Conservation (phyloP, 305 asterid genomes). For the Stenogyne calaminthoides region DNA sequence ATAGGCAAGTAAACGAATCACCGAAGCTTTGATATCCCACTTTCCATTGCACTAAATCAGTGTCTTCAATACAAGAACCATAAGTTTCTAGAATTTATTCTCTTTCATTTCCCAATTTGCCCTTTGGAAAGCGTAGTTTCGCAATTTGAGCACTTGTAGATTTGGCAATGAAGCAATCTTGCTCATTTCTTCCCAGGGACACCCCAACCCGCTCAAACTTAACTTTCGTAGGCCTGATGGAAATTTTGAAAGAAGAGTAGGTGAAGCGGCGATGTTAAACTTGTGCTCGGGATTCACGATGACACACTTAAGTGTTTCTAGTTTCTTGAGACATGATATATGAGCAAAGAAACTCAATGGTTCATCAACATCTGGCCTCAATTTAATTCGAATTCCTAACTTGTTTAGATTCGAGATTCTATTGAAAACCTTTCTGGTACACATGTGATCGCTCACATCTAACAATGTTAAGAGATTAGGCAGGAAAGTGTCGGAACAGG, state of each 20-base stretch:
- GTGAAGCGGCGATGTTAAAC: background rate
- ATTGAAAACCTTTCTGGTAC: background rate
- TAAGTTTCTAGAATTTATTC: background rate
- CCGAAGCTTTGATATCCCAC: background rate
- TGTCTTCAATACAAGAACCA: background rate
- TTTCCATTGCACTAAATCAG: background rate
- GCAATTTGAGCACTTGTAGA: background rate
- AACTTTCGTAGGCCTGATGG: background rate
- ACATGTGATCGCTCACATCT: background rate
- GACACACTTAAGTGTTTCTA: no score
- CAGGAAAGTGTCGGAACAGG: background rate
- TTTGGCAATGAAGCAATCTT: background rate
- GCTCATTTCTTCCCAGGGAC: background rate
- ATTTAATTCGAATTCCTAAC: background rate
- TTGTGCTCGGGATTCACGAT: background rate
- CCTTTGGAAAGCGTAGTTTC: background rate
- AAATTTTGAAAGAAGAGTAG: background rate
- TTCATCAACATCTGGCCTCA: background rate
- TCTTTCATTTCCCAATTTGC: background rate
- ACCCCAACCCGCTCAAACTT: background rate
- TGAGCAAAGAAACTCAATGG: background rate
- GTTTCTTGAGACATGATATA: background rate
- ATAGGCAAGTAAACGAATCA: background rate
- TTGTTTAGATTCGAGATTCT: background rate
- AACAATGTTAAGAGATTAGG: background rate